phyloP scores from a whole-genome alignment of 805 yeast species.

The Candida caryicola region DNA sequence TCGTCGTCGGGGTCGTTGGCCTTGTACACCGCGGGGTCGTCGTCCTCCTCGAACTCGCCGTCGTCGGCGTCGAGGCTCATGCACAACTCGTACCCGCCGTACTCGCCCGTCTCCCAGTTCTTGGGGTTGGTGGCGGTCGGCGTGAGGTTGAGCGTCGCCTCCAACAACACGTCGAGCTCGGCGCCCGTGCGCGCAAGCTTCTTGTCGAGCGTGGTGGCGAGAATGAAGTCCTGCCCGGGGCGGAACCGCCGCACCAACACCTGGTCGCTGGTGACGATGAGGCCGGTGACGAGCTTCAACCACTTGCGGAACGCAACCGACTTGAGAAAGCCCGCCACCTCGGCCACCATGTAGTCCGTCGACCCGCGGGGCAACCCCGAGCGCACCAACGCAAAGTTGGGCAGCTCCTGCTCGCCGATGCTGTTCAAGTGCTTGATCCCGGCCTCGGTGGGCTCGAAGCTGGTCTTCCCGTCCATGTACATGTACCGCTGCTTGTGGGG shows the following conservation, averaged over 20 bases:
- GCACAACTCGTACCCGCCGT: slow-evolving; percentile 92
- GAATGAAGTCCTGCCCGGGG: slow-evolving; percentile 90
- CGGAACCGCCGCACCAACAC: slow-evolving; percentile 80
- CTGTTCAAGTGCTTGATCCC: slow-evolving; percentile 29
- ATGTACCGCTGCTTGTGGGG: slow-evolving; percentile 89
- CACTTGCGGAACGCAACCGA: slow-evolving; percentile 67
- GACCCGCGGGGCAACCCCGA: slow-evolving; percentile 9
- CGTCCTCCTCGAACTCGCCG: slow-evolving; percentile 47
- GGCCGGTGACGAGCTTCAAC: slow-evolving; percentile 58
- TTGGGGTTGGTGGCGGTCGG: slow-evolving; percentile 53
- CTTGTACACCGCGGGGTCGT: slow-evolving; percentile 83
- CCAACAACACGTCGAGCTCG: slow-evolving; percentile 51
- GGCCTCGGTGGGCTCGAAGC: slow-evolving; percentile 31
- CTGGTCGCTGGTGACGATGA: slow-evolving; percentile 63
- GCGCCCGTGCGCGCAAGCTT: slow-evolving; percentile 33
- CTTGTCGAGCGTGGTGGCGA: slow-evolving; percentile 68
- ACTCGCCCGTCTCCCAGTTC: slow-evolving; percentile 86
- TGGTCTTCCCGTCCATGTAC: slow-evolving; percentile 68
- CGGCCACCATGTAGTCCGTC: slow-evolving; percentile 44
- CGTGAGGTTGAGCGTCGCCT: slow-evolving; percentile 79
- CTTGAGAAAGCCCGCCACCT: slow-evolving; percentile 56
- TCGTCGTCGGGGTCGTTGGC: slow-evolving; percentile 57
- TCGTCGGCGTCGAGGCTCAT: slow-evolving; percentile 60
- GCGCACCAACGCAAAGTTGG: slow-evolving; percentile 45
- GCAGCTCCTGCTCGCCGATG: slow-evolving; percentile 48